Evolutionary conservation across 1,284 basidiomycete species (phyloP), one percentile per base, ranked within the genome.

Genomic region (Trametes sp.): DNA sequence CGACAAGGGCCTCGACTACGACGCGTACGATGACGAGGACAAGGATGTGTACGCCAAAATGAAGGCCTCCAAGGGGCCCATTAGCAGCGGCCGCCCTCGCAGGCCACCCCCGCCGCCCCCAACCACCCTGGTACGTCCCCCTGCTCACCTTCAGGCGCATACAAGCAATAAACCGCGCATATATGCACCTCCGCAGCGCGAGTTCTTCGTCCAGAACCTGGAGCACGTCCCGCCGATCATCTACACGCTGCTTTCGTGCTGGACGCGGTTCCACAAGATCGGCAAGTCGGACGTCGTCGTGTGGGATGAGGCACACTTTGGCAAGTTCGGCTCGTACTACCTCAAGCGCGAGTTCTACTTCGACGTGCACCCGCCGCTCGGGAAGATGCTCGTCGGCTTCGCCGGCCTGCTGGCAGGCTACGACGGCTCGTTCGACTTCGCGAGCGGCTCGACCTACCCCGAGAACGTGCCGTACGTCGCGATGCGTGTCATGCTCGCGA

Each of bases 231-330:
- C 92, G 19, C 90, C 95, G 4, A 84, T 89, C 59, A 81, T 96
- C 57, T 99, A 99, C 81, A 98, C 96, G 33, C 84, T 98, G 46
- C 87, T 98, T 61, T 89, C 94, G 29, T 95, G 97, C 81, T 92
- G 93, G 84, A 98, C 97, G 9, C 91, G 97, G 41, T 96, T 94
- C 77, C 94, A 96, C 83, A 87, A 90, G 68, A 99, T 99, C 63
- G 97, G 97, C n/a, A 86, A 88, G 60, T 86, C 93, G 56, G 86
- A 92, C 72, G 77, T 86, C 68, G 97, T 99, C 76, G 89, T 98
- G 62, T 99, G 98, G 97, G 98, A 99, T 77, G 98, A 98, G 82
- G 95, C 95, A n/a, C 95, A 98, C 78, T 98, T 98, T 78, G 95
- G 96, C 71, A 98, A 98, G 79, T 98, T 98, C 77, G 95, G 95